A percentile compares a stretch with the other conserved stretches of the same genome.
phyloP scores from a whole-genome alignment of 306 rosid genomes.

The Casuarina equisetifolia region DNA sequence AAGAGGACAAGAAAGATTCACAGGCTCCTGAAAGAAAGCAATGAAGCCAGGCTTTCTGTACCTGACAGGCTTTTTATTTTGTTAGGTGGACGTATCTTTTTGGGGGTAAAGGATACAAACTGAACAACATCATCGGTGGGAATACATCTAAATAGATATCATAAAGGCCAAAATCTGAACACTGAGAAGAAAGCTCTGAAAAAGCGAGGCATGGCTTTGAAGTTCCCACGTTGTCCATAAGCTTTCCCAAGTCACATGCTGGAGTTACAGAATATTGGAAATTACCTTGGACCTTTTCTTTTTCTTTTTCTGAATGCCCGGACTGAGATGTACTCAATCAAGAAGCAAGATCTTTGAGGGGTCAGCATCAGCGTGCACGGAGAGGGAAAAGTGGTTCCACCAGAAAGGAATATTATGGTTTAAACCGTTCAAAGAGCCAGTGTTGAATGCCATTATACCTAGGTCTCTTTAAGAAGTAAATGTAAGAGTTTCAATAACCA shows the following conservation, averaged over 20 bases:
- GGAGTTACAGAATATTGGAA: not conserved
- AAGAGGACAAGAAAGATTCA: conserved; percentile 21
- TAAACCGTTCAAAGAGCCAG: not conserved
- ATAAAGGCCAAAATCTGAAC: not conserved
- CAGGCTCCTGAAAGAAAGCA: not conserved
- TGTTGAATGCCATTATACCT: not conserved
- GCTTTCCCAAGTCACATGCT: not conserved
- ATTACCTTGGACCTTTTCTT: not conserved
- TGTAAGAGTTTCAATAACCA: not conserved
- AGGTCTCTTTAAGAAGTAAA: not conserved
- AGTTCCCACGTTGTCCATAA: not conserved
- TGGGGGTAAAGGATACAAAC: not conserved
- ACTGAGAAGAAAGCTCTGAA: not conserved
- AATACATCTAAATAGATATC: not conserved
- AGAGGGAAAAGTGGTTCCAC: too few species aligned
- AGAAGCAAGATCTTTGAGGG: too few species aligned
- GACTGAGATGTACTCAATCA: too few species aligned
- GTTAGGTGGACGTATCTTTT: not conserved
- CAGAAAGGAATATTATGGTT: too few species aligned
- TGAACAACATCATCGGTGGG: not conserved
- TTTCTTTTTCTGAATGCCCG: not conserved
- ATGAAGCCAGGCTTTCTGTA: not conserved
- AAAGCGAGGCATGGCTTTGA: too few species aligned
- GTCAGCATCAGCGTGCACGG: too few species aligned
- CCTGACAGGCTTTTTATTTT: not conserved